These are phyloP conservation scores for Claviceps purpurea DNA, from an alignment of 2,329 filamentous ascomycete species.

Conservation along the genomic window DNA sequence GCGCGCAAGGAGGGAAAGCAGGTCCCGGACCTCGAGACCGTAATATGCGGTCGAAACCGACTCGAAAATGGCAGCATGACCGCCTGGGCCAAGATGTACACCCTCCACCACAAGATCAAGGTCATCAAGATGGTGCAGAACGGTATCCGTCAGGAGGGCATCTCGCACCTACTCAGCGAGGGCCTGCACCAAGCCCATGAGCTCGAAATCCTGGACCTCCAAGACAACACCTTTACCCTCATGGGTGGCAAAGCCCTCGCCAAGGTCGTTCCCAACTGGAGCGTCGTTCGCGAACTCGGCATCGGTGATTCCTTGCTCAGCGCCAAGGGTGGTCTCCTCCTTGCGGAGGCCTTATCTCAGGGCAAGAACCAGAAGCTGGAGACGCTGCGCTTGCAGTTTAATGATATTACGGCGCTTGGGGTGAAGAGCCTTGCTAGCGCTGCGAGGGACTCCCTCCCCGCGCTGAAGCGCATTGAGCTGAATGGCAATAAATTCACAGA, in stretches of 20 bases:
- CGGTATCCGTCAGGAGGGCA: constrained; percentile 88
- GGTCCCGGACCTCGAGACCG: constrained; percentile 81
- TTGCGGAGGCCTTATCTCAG: constrained; percentile 59
- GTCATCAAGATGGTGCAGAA: constrained; percentile 97
- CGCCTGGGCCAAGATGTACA: constrained; percentile 82
- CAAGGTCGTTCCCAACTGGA: constrained; percentile 61
- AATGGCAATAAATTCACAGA: constrained; percentile 94
- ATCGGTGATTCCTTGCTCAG: constrained; percentile 80
- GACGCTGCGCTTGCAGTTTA: constrained; percentile 76
- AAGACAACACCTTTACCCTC: constrained; percentile 93
- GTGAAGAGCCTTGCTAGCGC: constrained; percentile 59
- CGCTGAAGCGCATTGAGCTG: constrained; percentile 73
- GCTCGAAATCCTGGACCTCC: constrained; percentile 72
- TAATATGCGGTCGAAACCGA: constrained; percentile 91
- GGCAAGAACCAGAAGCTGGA: constrained; percentile 71
- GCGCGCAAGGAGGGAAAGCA: constrained; percentile 58
- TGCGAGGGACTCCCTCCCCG: constrained; percentile 54
- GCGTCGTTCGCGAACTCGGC: constrained; percentile 65
- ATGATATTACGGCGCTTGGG: constrained; percentile 74
- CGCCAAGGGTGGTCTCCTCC: constrained; percentile 58
- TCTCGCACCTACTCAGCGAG: constrained; percentile 64
- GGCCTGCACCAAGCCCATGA: constrained; percentile 59
- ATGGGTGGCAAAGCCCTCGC: constrained; percentile 68
- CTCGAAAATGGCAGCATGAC: constrained; percentile 94
- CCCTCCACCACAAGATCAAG: constrained; percentile 68